phyloP scores from a whole-genome alignment of 1,284 basidiomycete species.

The Ceratobasidium papillatum region DNA sequence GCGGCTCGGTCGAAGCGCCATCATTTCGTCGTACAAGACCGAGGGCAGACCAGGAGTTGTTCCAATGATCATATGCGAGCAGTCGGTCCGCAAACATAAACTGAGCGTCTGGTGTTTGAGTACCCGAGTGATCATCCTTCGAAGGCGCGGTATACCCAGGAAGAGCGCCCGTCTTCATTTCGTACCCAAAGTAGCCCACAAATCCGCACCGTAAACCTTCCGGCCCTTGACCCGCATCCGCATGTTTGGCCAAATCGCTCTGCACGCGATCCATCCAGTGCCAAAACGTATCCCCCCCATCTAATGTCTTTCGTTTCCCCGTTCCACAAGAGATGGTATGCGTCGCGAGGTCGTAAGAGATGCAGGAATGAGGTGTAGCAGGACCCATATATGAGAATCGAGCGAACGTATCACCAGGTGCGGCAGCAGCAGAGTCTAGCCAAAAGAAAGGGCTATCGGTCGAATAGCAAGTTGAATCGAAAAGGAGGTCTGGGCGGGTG shows the following conservation, averaged over 20 bases:
- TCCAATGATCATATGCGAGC: slow-evolving; percentile 53
- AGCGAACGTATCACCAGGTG: slow-evolving; percentile 19
- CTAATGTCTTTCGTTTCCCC: not conserved
- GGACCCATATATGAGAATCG: slow-evolving; percentile 33
- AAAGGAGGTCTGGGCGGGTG: slow-evolving; percentile 23
- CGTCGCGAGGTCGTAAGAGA: slow-evolving; percentile 18
- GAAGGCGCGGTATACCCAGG: slow-evolving; percentile 47
- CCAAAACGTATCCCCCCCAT: slow-evolving; percentile 14
- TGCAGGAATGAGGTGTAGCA: not conserved
- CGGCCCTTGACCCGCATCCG: slow-evolving; percentile 11
- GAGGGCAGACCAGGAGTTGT: slow-evolving; percentile 54
- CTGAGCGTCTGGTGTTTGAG: slow-evolving; percentile 48
- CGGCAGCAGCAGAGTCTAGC: slow-evolving; percentile 30
- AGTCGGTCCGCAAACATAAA: slow-evolving; percentile 53
- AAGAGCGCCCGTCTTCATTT: slow-evolving; percentile 61
- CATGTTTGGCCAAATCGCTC: not conserved
- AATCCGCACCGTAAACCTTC: slow-evolving; percentile 57
- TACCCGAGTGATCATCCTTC: not conserved
- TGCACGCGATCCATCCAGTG: slow-evolving; percentile 33
- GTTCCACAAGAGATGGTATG: not conserved
- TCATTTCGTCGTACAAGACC: slow-evolving; percentile 50
- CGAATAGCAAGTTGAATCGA: slow-evolving; percentile 14
- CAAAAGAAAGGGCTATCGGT: slow-evolving; percentile 3
- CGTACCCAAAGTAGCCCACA: slow-evolving; percentile 62
- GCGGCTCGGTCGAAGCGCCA: not conserved